These are phyloP conservation scores for Podospora didyma DNA, from an alignment of 495 filamentous ascomycete genomes.

Conservation along the genomic window DNA sequence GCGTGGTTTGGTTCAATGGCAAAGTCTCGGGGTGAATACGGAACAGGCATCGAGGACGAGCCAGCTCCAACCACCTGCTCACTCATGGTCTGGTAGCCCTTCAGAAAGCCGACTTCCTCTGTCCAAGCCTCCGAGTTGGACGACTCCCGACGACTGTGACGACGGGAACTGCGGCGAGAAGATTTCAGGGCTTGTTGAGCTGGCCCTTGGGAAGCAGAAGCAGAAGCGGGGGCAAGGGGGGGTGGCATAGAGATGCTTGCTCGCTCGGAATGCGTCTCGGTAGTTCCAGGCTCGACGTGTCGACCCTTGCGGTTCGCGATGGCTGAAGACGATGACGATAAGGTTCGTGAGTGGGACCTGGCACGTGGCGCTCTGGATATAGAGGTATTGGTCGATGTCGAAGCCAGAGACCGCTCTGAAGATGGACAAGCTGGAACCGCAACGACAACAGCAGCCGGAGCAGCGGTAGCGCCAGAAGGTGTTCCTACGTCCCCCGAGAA, in stretches of 20 bases:
- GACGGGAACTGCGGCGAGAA: conserved; percentile 16
- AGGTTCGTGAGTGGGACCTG: conserved; percentile 19
- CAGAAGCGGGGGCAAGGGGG: conserved; percentile 22
- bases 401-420: neutral
- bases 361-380: conserved; percentile 13
- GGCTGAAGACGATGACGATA: conserved; percentile 20
- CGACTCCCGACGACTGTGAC: conserved; percentile 27
- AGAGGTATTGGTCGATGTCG: conserved; percentile 4
- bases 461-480: neutral
- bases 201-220: conserved; percentile 14
- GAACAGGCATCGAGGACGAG: neutral
- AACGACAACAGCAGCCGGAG: neutral
- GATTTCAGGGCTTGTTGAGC: conserved; percentile 10
- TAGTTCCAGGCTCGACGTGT: conserved; percentile 50
- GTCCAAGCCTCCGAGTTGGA: conserved; percentile 28
- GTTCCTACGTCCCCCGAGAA: too few relatives aligned
- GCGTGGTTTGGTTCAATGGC: conserved; percentile 15
- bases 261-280: conserved; percentile 45
- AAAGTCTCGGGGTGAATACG: conserved; percentile 20
- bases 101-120: conserved; percentile 21
- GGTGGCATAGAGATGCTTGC: conserved; percentile 60
- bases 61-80: conserved; percentile 6
- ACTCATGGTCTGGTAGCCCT: conserved; percentile 1
- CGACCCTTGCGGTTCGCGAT: conserved; percentile 47
- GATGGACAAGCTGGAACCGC: neutral